Base-by-base conservation (phyloP, 2,329 filamentous ascomycete genomes). In the Fusarium equiseti region DNA sequence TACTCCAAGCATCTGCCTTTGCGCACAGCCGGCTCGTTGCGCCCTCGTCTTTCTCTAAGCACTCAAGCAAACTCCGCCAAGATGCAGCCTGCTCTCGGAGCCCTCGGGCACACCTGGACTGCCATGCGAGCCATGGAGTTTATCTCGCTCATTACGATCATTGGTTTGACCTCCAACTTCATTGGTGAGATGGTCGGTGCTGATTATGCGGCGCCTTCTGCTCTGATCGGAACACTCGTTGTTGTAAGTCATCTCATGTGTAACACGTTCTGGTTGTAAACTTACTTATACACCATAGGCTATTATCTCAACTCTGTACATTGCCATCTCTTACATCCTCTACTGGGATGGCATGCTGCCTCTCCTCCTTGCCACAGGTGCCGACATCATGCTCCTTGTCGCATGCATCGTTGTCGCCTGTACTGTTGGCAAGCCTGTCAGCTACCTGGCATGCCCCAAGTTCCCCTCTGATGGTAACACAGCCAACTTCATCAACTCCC, bases 141-240 rank as follows among this genome's bases (percentile, higher is more conserved):
- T 64, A 81, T 92, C 68, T 89, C 88, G 27, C 90, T 97, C 77
- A 85, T 96, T 62, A 85, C 90, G 63, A 89, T 96, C 72, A 91
- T 97, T 71, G 93, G 94, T 48, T 88, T 97, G 79, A 90, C 90
- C 1, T 89, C 91, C 76, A 94, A 95, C 80, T 97, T 97, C 81
- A 90, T 97, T 75, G 86, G 90, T 26, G 87, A 92, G 73, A 94
- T 97, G 78, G 88, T 93, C 46, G 83, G 85, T 45, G 87, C 85
- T 24, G 86, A 90, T 68, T 87, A 90, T 59, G 85, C 87, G 31
- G 89, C 92, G 0, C 92, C 94, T 0, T 84, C 88, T 54, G 89
- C 94, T 49, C 85, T 98, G 24, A 88, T 97, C 31, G 93, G 90
- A 31, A 94, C 93, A 5, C 86, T 97, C 68, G 89, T 89, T 66